phyloP scores from a whole-genome alignment of 352 stramenopile species.

The Phytophthora pluvialis region DNA sequence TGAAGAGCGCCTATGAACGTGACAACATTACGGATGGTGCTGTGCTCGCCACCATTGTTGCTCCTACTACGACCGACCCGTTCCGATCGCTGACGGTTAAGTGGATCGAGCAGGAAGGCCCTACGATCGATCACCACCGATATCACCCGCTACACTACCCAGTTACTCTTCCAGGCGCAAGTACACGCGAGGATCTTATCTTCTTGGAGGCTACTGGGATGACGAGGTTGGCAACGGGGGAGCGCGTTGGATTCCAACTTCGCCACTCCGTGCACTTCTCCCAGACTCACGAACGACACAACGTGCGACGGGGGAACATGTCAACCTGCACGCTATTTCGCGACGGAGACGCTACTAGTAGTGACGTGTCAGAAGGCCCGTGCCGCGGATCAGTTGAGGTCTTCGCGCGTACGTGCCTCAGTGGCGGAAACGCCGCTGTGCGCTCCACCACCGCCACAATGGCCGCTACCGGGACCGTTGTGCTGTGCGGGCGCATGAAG shows the following conservation, averaged over 20 bases:
- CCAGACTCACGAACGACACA: slow-evolving; percentile 42
- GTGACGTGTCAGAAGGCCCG: slow-evolving; percentile 30
- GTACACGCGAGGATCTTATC: slow-evolving; percentile 64
- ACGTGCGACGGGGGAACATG: slow-evolving; percentile 53
- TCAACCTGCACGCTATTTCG: slow-evolving; percentile 65
- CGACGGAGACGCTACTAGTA: slow-evolving; percentile 34
- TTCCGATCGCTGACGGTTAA: slow-evolving; percentile 66
- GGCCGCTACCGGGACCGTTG: slow-evolving; percentile 35
- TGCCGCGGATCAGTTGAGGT: slow-evolving; percentile 37
- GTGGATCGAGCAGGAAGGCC: slow-evolving; percentile 56
- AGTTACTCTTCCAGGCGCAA: slow-evolving; percentile 37
- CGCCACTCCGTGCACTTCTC: slow-evolving; percentile 69
- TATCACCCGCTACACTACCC: slow-evolving; percentile 48
- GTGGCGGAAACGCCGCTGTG: slow-evolving; percentile 39
- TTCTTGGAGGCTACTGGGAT: slow-evolving; percentile 63
- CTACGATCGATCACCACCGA: slow-evolving; percentile 39
- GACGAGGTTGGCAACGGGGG: slow-evolving; percentile 47
- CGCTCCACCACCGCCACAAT: slow-evolving; percentile 40
- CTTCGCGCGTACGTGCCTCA: slow-evolving; percentile 39
- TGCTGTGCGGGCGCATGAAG: slow-evolving; percentile 69
- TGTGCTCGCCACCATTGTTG: slow-evolving; percentile 54
- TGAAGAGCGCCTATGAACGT: slow-evolving; percentile 57
- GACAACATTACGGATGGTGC: slow-evolving; percentile 52
- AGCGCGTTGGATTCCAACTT: slow-evolving; percentile 67
- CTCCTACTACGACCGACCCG: slow-evolving; percentile 46